phyloP scores from a whole-genome alignment of 352 stramenopile species.

The Phytophthora cryptogea region DNA sequence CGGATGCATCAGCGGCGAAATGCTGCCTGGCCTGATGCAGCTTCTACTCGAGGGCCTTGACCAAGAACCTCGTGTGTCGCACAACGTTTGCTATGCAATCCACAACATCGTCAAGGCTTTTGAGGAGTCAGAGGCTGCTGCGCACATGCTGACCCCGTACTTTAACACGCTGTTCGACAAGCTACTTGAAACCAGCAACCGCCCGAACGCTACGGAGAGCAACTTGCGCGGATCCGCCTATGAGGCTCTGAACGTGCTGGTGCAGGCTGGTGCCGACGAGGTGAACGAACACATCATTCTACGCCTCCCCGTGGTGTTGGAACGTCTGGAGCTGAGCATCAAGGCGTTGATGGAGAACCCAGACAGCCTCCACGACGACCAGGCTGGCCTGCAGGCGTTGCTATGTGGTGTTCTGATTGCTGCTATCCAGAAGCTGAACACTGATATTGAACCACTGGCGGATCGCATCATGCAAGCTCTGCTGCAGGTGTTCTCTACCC shows the following conservation, averaged over 20 bases:
- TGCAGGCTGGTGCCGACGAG: constrained; percentile 83
- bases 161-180: constrained; percentile 91
- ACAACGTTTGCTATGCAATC: constrained; percentile 96
- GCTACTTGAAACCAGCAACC: constrained; percentile 91
- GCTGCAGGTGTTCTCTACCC: constrained; percentile 94
- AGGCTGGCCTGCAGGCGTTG: constrained; percentile 78
- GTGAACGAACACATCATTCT: constrained; percentile 82
- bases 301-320: constrained; percentile 79
- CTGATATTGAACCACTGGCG: constrained; percentile 84
- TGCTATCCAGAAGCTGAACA: constrained; percentile 92
- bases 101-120: constrained; percentile 97
- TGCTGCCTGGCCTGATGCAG: constrained; percentile 90
- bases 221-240: constrained; percentile 93
- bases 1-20: constrained; percentile 87
- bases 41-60: constrained; percentile 85
- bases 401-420: constrained; percentile 93
- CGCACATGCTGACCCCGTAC: constrained; percentile 93
- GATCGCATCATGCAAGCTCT: constrained; percentile 96
- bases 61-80: constrained; percentile 90
- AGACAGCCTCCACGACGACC: constrained; percentile 77
- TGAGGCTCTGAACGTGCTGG: constrained; percentile 94
- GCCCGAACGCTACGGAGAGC: constrained; percentile 85
- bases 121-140: constrained; percentile 70
- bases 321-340: constrained; percentile 78
- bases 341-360: constrained; percentile 67